Evolutionary conservation across 495 filamentous ascomycete genomes (phyloP).

Genomic region (Corynascus novoguineensis): DNA sequence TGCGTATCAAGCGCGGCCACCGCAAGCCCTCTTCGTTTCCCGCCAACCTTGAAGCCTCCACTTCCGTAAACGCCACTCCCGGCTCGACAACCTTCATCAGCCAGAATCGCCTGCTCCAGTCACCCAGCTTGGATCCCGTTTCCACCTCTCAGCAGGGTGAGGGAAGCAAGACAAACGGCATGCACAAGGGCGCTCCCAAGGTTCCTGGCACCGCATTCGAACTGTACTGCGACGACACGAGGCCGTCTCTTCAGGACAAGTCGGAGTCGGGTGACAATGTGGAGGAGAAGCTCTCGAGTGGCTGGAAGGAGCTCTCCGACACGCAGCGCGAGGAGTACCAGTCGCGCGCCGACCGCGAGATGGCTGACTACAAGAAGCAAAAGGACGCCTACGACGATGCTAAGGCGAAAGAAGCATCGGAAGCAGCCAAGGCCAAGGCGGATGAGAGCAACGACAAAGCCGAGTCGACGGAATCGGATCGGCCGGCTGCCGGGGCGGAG

Average conservation of each 20-base stretch:
- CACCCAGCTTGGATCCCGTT: slow-evolving; percentile 45
- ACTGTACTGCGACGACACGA: slow-evolving; percentile 45
- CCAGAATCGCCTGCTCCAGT: slow-evolving; percentile 38
- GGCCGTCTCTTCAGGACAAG: slow-evolving; percentile 35
- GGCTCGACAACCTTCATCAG: slow-evolving; percentile 37
- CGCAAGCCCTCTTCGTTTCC: slow-evolving; percentile 46
- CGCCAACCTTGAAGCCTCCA: slow-evolving; percentile 17
- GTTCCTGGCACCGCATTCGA: slow-evolving; percentile 47
- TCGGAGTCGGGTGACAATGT: slow-evolving; percentile 33
- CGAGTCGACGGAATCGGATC: slow-evolving; percentile 9
- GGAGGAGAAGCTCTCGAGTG: slow-evolving; percentile 44
- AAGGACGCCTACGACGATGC: slow-evolving; percentile 35
- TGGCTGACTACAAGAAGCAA: slow-evolving; percentile 41
- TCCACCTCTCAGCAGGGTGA: slow-evolving; percentile 34
- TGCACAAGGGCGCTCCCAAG: slow-evolving; percentile 30
- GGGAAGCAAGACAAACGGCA: slow-evolving; percentile 25
- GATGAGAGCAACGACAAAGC: slow-evolving; percentile 15
- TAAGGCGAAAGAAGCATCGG: slow-evolving; percentile 18
- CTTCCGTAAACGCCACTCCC: slow-evolving; percentile 21
- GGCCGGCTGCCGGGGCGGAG: slow-evolving; percentile 12
- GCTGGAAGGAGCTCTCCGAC: slow-evolving; percentile 45
- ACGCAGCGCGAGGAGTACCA: slow-evolving; percentile 42
- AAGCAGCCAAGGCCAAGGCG: slow-evolving; percentile 14
- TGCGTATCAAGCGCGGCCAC: slow-evolving; percentile 78
- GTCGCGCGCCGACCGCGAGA: slow-evolving; percentile 35